Base-by-base conservation (phyloP, 2,329 filamentous ascomycete genomes). In the Alternaria panax region DNA sequence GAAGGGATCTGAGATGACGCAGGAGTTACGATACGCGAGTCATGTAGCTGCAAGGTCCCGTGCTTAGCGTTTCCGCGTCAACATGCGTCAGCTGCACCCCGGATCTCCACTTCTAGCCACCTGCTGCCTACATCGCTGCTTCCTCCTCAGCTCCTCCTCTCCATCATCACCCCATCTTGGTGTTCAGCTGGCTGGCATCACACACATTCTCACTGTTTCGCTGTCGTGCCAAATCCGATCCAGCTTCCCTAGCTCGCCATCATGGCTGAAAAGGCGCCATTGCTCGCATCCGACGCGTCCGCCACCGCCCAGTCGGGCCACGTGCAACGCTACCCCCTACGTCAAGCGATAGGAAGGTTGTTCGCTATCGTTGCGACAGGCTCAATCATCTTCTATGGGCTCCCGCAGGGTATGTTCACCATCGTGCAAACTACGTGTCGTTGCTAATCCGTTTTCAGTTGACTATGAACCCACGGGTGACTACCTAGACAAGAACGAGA, bases 141-240 rank as follows among this genome's bases (percentile, higher is more conserved):
- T 57, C 46, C 53, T 59, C 60, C 55, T 53, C 32, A 12, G 25
- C 30, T 40, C 22, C 22, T 48, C 51, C 47, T 55, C 53, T 51
- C 38, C 48, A 43, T 55, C 61, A 61, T 54, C 58, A 59, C 50
- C 24, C 7, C 45, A 46, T 43, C 47, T 52, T 36, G 59, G 47
- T 69, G 66, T 54, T 64, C 69, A 69, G 66, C 66, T 66, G 69
- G 67, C 69, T 71, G 67, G 59, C 63, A 68, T 65, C 56, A 14
- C 32, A 32, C 28, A 36, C 0, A 25, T 8, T 36, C 28, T 30
- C 34, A 48, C 8, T 24, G 41, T 51, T 45, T 54, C 27, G 32
- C 30, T 12, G n/a, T 18, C 9, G 18, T 43, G 11, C 2, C 1
- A 7, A 22, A 12, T 11, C 12, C 7, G 3, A 51, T 4, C 51